Base-by-base conservation (phyloP, 73 alveolate genomes). In the Breviolum minutum region DNA sequence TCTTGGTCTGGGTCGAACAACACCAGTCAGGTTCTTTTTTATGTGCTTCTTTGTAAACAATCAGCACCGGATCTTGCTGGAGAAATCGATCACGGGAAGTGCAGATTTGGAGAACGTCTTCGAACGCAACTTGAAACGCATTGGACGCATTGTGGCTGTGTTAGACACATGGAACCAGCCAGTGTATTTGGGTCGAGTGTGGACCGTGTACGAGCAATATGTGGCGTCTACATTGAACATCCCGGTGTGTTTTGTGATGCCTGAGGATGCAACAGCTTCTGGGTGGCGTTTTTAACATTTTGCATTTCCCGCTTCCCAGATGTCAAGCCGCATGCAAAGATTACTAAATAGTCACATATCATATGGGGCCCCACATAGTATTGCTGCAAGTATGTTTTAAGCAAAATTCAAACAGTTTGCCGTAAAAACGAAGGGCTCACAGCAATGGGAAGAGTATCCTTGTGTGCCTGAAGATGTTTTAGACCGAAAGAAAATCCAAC, bases 171-270 rank as follows among this genome's bases (percentile, higher is more conserved):
- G 82, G 85, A 54, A 64, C 80, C 40, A n/a, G 8, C 95, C 95
- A 0, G 6, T 64, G 71, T 88, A 88, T 48, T 70, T 88, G 16
- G 32, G 60, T 2, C 68, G 95, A 9, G 60, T 88, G 6, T 88
- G 95, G 95, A 68, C 85, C 24, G 85, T 88, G 22, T 88, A 68
- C 54, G 95, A 88, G 70, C 85, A 64, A 26, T 88, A 8, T 63
- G 84, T 88, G 83, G 95, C 95, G 0, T 86, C 95, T 80, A 86
- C 95, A 6, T n/a, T 86, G 0, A 19, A 66, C 60, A 88, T 88
- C n/a, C 48, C 40, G 90, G 90, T 22, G 48, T 6, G 54, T 8
- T 83, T 83, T 54, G 64, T 83, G 30, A 13, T 83, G 61, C 92
- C 92, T 6, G 61, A 24, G 32, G 79, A 63, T 6, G 81, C 95